Percentiles rank a stretch among this genome's conserved stretches.
phyloP scores from a whole-genome alignment of 768 basidiomycete species.

The Omphalotus guepiniiformis region DNA sequence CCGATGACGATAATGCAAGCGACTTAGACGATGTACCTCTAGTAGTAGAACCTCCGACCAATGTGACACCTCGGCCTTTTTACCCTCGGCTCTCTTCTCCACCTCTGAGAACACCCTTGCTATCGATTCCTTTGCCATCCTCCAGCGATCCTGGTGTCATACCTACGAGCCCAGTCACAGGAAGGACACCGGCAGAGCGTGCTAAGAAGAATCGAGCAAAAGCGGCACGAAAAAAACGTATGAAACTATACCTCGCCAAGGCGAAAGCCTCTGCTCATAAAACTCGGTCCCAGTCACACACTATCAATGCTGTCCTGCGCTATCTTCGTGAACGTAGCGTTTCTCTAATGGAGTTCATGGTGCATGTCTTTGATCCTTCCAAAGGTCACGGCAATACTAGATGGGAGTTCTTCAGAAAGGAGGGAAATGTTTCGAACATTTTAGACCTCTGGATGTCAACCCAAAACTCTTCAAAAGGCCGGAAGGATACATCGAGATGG shows the following conservation, averaged over 20 bases:
- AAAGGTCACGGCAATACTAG: constrained; percentile 14
- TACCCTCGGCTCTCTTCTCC: neutral
- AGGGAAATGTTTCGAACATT: constrained; percentile 12
- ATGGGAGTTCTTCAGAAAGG: constrained; percentile 21
- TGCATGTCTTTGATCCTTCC: constrained; percentile 23
- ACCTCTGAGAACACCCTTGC: neutral
- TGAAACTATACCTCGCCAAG: neutral
- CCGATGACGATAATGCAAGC: too few species aligned
- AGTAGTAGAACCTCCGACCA: too few species aligned
- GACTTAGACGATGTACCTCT: too few species aligned
- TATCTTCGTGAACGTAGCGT: constrained; percentile 8
- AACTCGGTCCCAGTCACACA: too few species aligned
- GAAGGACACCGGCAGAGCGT: neutral
- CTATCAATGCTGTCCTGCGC: neutral
- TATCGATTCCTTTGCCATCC: neutral
- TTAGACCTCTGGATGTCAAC: constrained; percentile 24
- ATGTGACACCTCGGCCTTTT: too few species aligned
- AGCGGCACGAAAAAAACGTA: neutral
- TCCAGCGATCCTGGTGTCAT: neutral
- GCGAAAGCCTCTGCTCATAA: neutral
- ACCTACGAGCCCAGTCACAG: neutral
- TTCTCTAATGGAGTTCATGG: constrained; percentile 17
- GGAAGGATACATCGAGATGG: constrained; percentile 19
- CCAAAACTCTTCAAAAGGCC: constrained; percentile 13
- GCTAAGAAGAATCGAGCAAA: neutral